These are phyloP conservation scores for Ambrosia trifida DNA, from an alignment of 129 eudicot species.

Conservation along the genomic window DNA sequence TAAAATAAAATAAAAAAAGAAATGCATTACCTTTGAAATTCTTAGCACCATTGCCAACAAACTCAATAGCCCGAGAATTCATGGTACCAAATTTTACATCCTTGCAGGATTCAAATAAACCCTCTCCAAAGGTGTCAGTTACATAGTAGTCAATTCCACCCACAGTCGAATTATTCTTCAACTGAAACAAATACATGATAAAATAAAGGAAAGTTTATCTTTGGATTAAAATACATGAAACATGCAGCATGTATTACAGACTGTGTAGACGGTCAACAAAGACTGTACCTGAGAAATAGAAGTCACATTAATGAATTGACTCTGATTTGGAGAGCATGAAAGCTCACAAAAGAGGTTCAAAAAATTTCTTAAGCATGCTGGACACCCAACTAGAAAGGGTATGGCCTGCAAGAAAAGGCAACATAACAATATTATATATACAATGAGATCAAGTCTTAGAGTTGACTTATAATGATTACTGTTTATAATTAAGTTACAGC, in stretches of 20 bases:
- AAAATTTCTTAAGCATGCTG: slow-evolving; percentile 98
- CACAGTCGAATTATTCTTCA: slow-evolving; percentile 69
- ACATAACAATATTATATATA: slow-evolving; percentile 20
- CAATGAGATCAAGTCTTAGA: not conserved
- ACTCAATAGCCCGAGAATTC: slow-evolving; percentile 92
- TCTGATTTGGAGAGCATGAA: slow-evolving; percentile 94
- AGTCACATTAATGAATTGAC: slow-evolving; percentile 92
- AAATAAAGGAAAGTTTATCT: slow-evolving; percentile 3
- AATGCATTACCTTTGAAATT: slow-evolving; percentile 62
- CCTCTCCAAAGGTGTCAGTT: slow-evolving; percentile 76
- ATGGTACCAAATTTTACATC: slow-evolving; percentile 95
- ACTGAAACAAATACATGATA: slow-evolving; percentile 42
- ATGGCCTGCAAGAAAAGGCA: slow-evolving; percentile 68
- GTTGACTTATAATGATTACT: slow-evolving; percentile 11
- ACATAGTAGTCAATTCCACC: slow-evolving; percentile 76
- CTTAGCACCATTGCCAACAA: slow-evolving; percentile 88
- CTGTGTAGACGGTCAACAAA: not conserved
- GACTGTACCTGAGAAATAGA: slow-evolving; percentile 60
- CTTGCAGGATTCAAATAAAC: slow-evolving; percentile 86
- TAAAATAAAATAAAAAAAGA: slow-evolving; percentile 1
- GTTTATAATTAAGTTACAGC: not conserved
- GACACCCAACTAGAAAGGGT: slow-evolving; percentile 98
- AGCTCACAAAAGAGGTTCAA: slow-evolving; percentile 96
- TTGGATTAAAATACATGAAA: not conserved
- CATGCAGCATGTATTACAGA: not conserved